These are phyloP conservation scores for Ustilago nuda DNA, from an alignment of 1,284 basidiomycete species.

Conservation along the genomic window DNA sequence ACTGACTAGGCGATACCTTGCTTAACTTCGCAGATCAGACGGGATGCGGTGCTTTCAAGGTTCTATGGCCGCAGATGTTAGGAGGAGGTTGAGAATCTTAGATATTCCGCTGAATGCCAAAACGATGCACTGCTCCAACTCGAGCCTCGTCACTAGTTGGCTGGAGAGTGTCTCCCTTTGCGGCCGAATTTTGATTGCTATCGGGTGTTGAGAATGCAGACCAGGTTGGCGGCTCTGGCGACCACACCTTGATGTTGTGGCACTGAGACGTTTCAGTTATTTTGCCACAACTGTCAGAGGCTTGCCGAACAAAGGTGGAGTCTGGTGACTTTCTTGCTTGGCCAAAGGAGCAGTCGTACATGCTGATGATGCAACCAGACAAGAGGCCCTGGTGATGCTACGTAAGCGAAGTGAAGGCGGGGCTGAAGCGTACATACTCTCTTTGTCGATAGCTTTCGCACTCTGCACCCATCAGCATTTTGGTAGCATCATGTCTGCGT, in stretches of 20 bases:
- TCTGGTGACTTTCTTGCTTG: not conserved
- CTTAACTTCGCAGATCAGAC: slow-evolving; percentile 84
- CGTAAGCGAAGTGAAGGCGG: not conserved
- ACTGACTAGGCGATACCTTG: slow-evolving; percentile 82
- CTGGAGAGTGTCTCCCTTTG: not conserved
- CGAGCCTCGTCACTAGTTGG: not conserved
- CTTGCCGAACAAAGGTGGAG: not conserved
- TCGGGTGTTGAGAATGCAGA: not conserved
- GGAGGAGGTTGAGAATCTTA: no score
- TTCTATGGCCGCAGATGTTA: slow-evolving; percentile 79
- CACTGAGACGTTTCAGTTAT: not conserved
- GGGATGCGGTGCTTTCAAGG: slow-evolving; percentile 83
- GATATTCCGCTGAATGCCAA: not conserved
- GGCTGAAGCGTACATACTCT: not conserved
- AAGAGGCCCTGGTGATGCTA: not conserved
- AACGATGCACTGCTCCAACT: not conserved
- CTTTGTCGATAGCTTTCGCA: no score
- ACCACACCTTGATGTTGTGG: not conserved
- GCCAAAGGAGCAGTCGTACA: not conserved
- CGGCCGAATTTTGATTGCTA: not conserved
- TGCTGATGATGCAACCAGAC: not conserved
- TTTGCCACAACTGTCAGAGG: not conserved
- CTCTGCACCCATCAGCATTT: no score
- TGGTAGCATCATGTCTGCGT: no score
- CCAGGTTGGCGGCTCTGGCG: not conserved